Conservation (phyloP, 345 rosid species). For the Bretschneidera sinensis region DNA sequence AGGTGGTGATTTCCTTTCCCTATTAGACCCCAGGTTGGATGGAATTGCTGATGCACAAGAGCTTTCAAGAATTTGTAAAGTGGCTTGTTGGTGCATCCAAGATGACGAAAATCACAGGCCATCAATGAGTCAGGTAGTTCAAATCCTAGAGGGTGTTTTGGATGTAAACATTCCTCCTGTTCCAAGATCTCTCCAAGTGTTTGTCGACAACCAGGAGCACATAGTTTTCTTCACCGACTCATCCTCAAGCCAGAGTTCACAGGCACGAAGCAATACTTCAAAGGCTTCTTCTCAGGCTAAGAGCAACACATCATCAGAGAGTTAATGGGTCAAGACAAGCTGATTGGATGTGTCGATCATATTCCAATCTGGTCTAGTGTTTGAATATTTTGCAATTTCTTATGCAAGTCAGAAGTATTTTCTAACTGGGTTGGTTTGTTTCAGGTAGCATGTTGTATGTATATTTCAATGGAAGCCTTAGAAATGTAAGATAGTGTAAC, state of each 20-base stretch:
- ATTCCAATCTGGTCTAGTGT: neutral
- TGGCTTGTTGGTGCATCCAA: conserved; percentile 88
- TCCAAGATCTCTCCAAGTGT: conserved; percentile 58
- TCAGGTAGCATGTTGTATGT: neutral
- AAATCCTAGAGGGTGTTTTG: conserved; percentile 67
- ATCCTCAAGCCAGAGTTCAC: neutral
- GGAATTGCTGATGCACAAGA: conserved; percentile 48
- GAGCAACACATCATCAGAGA: conserved; percentile 4
- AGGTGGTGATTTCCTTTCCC: conserved; percentile 42
- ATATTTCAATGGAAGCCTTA: neutral
- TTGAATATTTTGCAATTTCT: too few relatives aligned
- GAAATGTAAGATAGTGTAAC: neutral
- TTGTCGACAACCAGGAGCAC: conserved; percentile 22
- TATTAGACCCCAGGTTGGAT: conserved; percentile 50
- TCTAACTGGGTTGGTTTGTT: neutral
- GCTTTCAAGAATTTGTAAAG: conserved; percentile 52
- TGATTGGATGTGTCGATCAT: too few relatives aligned
- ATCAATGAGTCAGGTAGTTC: conserved; percentile 82
- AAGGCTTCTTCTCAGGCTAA: conserved; percentile 25
- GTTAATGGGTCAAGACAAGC: neutral
- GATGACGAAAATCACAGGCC: conserved; percentile 71
- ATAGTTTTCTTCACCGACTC: conserved; percentile 31
- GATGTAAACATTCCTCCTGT: conserved; percentile 53
- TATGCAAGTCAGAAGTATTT: neutral
- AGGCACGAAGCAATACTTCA: conserved; percentile 25